phyloP scores from a whole-genome alignment of 352 stramenopile genomes.

The Hyaloperonospora arabidopsidis region DNA sequence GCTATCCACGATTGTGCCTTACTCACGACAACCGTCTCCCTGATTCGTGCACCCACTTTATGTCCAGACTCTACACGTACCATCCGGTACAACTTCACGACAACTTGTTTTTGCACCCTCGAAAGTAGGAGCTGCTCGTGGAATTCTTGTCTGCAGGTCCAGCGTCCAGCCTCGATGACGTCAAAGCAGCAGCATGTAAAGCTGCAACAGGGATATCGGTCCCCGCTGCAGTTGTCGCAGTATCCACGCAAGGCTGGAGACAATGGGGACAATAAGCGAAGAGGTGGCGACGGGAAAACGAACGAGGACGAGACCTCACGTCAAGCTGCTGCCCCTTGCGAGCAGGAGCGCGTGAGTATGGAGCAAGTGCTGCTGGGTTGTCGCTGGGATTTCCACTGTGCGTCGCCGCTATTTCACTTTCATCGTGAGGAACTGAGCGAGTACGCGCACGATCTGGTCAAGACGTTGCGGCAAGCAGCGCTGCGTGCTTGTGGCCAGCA shows the following conservation, averaged over 20 bases:
- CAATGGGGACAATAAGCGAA: conserved; percentile 1
- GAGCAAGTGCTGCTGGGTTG: conserved; percentile 46
- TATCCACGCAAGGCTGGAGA: conserved; percentile 19
- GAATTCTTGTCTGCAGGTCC: conserved; percentile 10
- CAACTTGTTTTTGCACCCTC: conserved; percentile 19
- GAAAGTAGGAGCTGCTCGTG: conserved; percentile 11
- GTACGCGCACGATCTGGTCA: conserved; percentile 61
- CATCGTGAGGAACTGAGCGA: conserved; percentile 34
- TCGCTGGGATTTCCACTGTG: conserved; percentile 54
- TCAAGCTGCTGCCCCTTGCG: conserved; percentile 12
- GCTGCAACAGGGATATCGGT: conserved; percentile 26
- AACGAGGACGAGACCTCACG: conserved; percentile 14
- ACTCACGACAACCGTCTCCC: too few relatives aligned
- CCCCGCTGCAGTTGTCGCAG: conserved; percentile 34
- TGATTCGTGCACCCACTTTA: too few relatives aligned
- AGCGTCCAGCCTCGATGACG: too few relatives aligned
- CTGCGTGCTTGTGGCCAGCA: conserved; percentile 36
- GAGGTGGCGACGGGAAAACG: neutral
- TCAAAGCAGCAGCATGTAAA: conserved; percentile 23
- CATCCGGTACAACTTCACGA: neutral
- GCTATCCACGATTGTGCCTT: neutral
- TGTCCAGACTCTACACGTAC: too few relatives aligned
- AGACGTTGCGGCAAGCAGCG: conserved; percentile 47
- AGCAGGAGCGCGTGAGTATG: conserved; percentile 35
- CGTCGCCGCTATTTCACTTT: conserved; percentile 61